Percentiles rank a stretch among this genome's conserved stretches.
phyloP scores from a whole-genome alignment of 352 stramenopile genomes.

The Phytophthora vignae region DNA sequence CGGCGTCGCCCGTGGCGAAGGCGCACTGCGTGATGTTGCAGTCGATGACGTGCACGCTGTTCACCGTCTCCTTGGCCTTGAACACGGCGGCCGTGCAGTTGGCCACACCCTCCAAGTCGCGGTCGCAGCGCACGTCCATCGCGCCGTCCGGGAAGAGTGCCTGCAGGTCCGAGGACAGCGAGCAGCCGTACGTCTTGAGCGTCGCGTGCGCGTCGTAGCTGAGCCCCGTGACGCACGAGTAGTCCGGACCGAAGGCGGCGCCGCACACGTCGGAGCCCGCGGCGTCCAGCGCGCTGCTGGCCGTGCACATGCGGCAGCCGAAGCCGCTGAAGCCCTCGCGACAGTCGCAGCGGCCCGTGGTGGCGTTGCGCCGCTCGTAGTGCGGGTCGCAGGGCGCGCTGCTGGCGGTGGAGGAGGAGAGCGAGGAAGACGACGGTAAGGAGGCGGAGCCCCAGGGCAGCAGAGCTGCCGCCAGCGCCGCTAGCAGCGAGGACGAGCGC shows the following conservation, averaged over 20 bases:
- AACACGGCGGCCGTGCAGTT: constrained; percentile 77
- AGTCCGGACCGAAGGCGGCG: constrained; percentile 42
- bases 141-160: constrained; percentile 72
- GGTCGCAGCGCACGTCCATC: constrained; percentile 69
- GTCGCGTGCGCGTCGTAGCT: constrained; percentile 52
- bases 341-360: constrained; percentile 64
- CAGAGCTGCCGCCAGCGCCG: constrained; percentile 3
- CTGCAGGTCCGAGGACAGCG: constrained; percentile 61
- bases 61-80: constrained; percentile 57
- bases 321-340: constrained; percentile 64
- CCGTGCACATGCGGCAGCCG: constrained; percentile 69
- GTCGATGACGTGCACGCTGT: constrained; percentile 72
- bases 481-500: not conserved
- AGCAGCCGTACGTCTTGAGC: constrained; percentile 78
- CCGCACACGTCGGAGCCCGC: constrained; percentile 37
- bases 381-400: constrained; percentile 52
- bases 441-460: not conserved
- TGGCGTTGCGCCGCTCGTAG: constrained; percentile 67
- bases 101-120: constrained; percentile 32
- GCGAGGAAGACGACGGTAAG: not conserved
- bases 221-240: constrained; percentile 58
- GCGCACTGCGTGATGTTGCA: constrained; percentile 65
- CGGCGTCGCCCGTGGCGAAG: constrained; percentile 52
- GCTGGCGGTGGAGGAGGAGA: constrained; percentile 11
- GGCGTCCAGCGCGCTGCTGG: constrained; percentile 8